These are phyloP conservation scores for Prunus mume DNA, from an alignment of 306 rosid genomes.

Conservation along the genomic window DNA sequence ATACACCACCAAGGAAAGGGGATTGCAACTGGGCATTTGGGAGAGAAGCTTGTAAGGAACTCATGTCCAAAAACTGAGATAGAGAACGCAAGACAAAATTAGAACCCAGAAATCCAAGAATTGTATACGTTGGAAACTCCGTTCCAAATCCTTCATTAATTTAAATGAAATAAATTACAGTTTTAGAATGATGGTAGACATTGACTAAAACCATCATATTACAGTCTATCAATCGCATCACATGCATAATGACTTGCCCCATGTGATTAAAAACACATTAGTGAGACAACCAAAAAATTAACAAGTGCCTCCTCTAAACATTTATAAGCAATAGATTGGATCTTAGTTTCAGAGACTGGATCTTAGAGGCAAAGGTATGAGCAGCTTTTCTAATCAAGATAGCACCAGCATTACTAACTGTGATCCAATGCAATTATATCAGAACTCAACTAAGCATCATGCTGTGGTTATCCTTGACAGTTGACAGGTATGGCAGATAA, in stretches of 20 bases:
- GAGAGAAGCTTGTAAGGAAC: slow-evolving; percentile 68
- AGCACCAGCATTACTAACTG: too few species aligned
- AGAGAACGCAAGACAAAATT: neutral
- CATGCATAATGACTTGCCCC: neutral
- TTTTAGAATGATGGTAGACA: neutral
- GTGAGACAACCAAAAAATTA: neutral
- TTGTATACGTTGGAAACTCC: neutral
- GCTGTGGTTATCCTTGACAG: neutral
- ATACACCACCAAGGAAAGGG: slow-evolving; percentile 44
- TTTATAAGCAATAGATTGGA: neutral
- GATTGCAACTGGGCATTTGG: slow-evolving; percentile 63
- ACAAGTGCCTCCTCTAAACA: neutral
- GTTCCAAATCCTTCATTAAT: neutral
- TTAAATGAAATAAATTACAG: neutral
- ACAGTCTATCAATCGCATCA: neutral
- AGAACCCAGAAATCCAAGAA: slow-evolving; percentile 7
- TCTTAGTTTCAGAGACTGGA: neutral
- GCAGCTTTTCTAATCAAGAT: neutral
- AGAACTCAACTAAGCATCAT: neutral
- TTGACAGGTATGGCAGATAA: neutral
- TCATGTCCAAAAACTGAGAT: slow-evolving; percentile 72
- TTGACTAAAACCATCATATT: neutral
- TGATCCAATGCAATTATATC: too few species aligned
- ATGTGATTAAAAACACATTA: neutral
- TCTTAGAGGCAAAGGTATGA: neutral